Evolutionary conservation across 306 rosid species (phyloP), one percentile per base, ranked within the genome.

Genomic region (Erythrophleum fordii): DNA sequence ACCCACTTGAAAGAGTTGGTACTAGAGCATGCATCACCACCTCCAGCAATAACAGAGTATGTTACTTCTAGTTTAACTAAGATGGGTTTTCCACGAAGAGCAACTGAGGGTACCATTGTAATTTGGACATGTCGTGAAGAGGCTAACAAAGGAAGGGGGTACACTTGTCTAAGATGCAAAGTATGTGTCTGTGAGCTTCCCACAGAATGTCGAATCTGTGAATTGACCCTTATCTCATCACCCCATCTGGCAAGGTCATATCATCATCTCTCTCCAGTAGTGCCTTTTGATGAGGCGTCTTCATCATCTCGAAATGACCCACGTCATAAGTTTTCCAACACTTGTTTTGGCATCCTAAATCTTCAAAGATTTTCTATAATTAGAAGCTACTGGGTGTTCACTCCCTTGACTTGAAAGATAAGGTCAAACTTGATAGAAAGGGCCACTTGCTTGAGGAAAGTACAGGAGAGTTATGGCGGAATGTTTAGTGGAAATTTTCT

Each of bases 71-170:
- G 86, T 86, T 87, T 93, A 87, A 93, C 93, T 73, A 95, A 95
- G 91, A 93, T 95, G 97, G 98, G 99, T 10, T 95, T 95, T 83
- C 99, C 99, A 28, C 99, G 93, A 88, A 89, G 99, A 89, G 97
- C 94, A 29, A 97, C 92, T 20, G 99, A 93, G 87, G 85, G 96
- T 81, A 89, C 97, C 79, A 87, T 95, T 25, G 98, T 96, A 52
- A 95, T 93, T 70, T 93, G 98, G 78, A 87, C 96, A 20, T 93
- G 98, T 80, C 99, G 93, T 70, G 92, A 91, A 83, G 97, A 93
- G 83, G 97, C 97, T 41, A 95, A 93, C 83, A 89, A 84, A 0
- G 96, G 96, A 82, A 97, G 91, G 80, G 98, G 99, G 51, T 95
- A 90, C 87, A 90, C 90, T 69, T 95, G 99, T 83, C 97, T 98